Evolutionary conservation across 305 asterid genomes (phyloP), one percentile per base, ranked within the genome.

Genomic region (Euphrasia arctica): DNA sequence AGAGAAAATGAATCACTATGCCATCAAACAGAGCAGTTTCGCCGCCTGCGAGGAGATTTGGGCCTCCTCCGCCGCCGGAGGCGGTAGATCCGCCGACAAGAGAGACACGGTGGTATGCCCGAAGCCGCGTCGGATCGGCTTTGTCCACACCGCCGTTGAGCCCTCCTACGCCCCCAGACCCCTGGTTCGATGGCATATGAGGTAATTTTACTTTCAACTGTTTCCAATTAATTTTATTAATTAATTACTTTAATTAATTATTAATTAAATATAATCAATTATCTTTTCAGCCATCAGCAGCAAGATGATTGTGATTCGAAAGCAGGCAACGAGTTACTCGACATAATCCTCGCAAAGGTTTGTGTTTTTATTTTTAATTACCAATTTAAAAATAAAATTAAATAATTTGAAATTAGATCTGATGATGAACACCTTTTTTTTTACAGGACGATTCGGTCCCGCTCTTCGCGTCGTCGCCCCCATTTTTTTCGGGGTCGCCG

Each of bases 401-500:
- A 18, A 18, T 18, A 18, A 18, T 18, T 18, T 18, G 11, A 54
- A 4, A 10, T 58, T 27, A 36, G 11, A 27, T 54, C 59, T 54
- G 29, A 27, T 25, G 13, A 1, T 1, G 10, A 25, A 25, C 2
- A 25, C 8, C 1, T 0, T 58, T 0, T n/a, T n/a, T 66, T 1
- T 55, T 28, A 27, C 80, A 93, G 97, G 91, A 84, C 18, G 95
- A 82, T 57, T 52, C 85, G 10, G 69, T 66, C 58, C 41, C 83
- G 45, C 87, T 80, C 64, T 77, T 70, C 74, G 90, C 90, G 75
- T 85, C 92, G 85, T 88, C 98, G 84, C 97, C 97, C 95, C 97
- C 97, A 51, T 93, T 88, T 90, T 93, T 90, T 82, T 51, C 85
- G 3, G 97, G 99, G 94, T 93, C 99, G 14, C 99, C 99, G 88